phyloP scores from a whole-genome alignment of 1,284 basidiomycete genomes.

The Puccinia horiana region DNA sequence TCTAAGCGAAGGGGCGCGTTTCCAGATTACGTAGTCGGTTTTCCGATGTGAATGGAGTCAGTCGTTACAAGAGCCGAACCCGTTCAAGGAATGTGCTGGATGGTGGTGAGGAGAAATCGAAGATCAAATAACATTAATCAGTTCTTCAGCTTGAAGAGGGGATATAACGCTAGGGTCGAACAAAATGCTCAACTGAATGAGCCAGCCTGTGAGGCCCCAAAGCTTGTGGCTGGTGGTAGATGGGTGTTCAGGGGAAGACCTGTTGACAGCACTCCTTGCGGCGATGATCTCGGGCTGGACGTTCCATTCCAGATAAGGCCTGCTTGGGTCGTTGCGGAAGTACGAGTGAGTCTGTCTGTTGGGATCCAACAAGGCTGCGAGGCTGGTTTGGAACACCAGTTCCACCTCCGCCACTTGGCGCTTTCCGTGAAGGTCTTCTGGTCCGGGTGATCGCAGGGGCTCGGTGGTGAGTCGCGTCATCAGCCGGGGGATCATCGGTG shows the following conservation, averaged over 20 bases:
- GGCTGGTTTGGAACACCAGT: conserved; percentile 10
- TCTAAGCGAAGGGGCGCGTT: too few species aligned
- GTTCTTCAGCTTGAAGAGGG: neutral
- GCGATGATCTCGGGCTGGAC: neutral
- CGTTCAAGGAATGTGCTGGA: conserved; percentile 17
- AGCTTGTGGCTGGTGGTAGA: neutral
- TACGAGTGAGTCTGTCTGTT: neutral
- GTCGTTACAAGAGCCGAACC: neutral
- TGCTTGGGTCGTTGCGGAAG: conserved; percentile 12
- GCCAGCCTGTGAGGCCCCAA: conserved; percentile 43
- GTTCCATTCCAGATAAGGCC: conserved; percentile 42
- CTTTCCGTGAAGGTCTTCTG: conserved; percentile 7
- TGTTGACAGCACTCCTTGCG: neutral
- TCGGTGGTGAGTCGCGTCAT: neutral
- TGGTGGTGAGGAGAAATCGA: neutral
- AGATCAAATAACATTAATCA: neutral
- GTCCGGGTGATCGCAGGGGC: conserved; percentile 13
- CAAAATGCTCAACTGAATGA: conserved; percentile 25
- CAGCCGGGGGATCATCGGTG: neutral
- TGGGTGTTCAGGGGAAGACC: neutral
- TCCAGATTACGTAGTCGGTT: neutral
- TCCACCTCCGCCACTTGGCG: conserved; percentile 28
- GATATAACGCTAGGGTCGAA: neutral
- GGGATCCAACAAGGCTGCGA: conserved; percentile 22
- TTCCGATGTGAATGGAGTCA: neutral